A percentile compares a stretch with the other conserved stretches of the same genome.
These are phyloP conservation scores for Hygrophila difformis DNA, from an alignment of 257 asterid genomes.

Conservation along the genomic window DNA sequence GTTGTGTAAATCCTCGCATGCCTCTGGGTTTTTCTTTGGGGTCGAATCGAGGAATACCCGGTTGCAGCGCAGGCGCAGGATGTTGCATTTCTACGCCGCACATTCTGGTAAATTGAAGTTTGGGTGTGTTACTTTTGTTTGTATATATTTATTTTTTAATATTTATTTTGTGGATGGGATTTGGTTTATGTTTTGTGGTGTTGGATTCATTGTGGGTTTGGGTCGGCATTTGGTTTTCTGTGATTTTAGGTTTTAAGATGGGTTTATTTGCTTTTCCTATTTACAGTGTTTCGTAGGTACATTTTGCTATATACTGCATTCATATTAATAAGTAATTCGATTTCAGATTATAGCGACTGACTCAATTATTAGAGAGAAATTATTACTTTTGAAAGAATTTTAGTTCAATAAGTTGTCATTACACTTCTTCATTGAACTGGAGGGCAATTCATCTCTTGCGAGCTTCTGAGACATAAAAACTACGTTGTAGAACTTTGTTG, in stretches of 20 bases:
- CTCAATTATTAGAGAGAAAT: slow-evolving; percentile 3
- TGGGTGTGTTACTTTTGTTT: no score
- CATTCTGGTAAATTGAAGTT: slow-evolving; percentile 39
- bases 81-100: slow-evolving; percentile 13
- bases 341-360: no score
- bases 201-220: no score
- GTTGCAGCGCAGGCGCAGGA: slow-evolving; percentile 23
- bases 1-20: slow-evolving; percentile 20
- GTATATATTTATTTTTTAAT: no score
- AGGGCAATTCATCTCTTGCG: no score
- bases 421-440: no score
- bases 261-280: slow-evolving; percentile 1
- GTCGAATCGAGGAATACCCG: slow-evolving; percentile 23
- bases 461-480: slow-evolving; percentile 4
- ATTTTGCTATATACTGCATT: no score
- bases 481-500: no score
- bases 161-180: slow-evolving; percentile 10
- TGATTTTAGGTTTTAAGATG: slow-evolving; percentile 2
- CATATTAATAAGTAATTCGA: neutral
- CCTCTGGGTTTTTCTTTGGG: slow-evolving; percentile 23
- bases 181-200: slow-evolving; percentile 1
- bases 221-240: neutral
- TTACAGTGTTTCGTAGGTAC: neutral
- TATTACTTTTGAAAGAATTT: neutral
- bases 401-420: slow-evolving; percentile 8